Base-by-base conservation (phyloP, 352 stramenopile genomes). In the Globisporangium cylindrosporum region DNA sequence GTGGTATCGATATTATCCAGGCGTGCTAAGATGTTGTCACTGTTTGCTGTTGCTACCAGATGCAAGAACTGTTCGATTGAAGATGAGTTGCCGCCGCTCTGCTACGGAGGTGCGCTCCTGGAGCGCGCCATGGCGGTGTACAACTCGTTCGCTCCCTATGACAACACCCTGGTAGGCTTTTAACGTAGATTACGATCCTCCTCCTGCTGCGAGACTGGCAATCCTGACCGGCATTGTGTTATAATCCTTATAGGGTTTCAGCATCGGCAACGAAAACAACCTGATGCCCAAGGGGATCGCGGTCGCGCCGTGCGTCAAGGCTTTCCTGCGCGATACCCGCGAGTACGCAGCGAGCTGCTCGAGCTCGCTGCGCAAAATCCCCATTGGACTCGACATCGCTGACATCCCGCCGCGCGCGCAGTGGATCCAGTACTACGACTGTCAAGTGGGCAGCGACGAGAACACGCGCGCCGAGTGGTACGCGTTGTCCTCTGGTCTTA, bases 131-230 rank as follows among this genome's bases (percentile, higher is more conserved):
- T 82, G 69, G 70, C 80, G 59, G 73, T 87, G 22, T 85, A 84
- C 73, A 84, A 84, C 64, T 77, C 79, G 4, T 87, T 87, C 57
- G 79, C 79, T 9, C 72, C 80, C n/a, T 87, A 87, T 71, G 76
- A 87, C 73, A 87, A 87, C 72, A 72, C 68, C 18, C 65, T 87
- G 8, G 67, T 51, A 22, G 43, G 18, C 5, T 51, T 7, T 51
- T 22, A 5, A 10, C 18, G 4, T 51, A 51, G 43, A 2, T 22
- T n/a, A 51, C 15, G 43, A 22, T 51, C 18, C 43, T 51, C 4
- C 43, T n/a, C 14, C 9, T 22, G 0, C 36, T 43, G 36, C 36
- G 14, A 18, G 43, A 10, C 43, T 51, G 15, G 22, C 18, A 48
- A n/a, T 22, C 43, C 18, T 22, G 18, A 51, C 18, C 9, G 22